Evolutionary conservation across 2,329 filamentous ascomycete genomes (phyloP).

Genomic region (Epichloe baconii): DNA sequence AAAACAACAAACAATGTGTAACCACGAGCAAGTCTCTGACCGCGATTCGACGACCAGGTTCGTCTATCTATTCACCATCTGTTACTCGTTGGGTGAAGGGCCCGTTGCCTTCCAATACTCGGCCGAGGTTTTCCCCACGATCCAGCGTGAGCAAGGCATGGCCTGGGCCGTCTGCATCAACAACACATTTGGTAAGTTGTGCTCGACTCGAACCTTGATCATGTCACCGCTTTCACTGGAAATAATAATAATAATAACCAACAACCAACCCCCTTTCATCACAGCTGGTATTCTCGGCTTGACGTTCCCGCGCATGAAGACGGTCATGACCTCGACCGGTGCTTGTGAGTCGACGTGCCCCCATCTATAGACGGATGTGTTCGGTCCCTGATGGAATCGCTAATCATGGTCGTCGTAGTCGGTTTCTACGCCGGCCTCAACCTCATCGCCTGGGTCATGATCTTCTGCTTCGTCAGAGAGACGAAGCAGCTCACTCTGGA

Average conservation of each 20-base stretch:
- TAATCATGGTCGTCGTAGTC: slow-evolving; percentile 5
- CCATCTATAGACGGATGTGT: neutral
- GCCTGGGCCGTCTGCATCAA: slow-evolving; percentile 39
- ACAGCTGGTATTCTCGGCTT: slow-evolving; percentile 17
- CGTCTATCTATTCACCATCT: slow-evolving; percentile 16
- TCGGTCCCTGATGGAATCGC: too few relatives aligned
- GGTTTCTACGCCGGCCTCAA: slow-evolving; percentile 34
- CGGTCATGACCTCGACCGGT: slow-evolving; percentile 18
- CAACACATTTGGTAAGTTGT: slow-evolving; percentile 14
- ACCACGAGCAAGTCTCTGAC: neutral
- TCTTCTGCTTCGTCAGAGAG: slow-evolving; percentile 35
- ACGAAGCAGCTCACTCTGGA: slow-evolving; percentile 35
- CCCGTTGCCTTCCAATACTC: slow-evolving; percentile 51
- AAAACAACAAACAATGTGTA: too few relatives aligned
- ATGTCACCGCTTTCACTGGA: too few relatives aligned
- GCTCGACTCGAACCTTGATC: neutral
- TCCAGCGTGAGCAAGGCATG: slow-evolving; percentile 56
- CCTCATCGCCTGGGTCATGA: slow-evolving; percentile 29
- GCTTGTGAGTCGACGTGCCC: slow-evolving; percentile 13
- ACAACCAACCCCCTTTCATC: too few relatives aligned
- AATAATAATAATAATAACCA: neutral
- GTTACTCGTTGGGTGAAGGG: slow-evolving; percentile 36
- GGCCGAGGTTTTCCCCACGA: slow-evolving; percentile 53
- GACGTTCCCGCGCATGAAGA: slow-evolving; percentile 35
- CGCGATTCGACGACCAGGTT: slow-evolving; percentile 8